Base-by-base conservation (phyloP, 768 basidiomycete genomes). In the Podaxis sp. region DNA sequence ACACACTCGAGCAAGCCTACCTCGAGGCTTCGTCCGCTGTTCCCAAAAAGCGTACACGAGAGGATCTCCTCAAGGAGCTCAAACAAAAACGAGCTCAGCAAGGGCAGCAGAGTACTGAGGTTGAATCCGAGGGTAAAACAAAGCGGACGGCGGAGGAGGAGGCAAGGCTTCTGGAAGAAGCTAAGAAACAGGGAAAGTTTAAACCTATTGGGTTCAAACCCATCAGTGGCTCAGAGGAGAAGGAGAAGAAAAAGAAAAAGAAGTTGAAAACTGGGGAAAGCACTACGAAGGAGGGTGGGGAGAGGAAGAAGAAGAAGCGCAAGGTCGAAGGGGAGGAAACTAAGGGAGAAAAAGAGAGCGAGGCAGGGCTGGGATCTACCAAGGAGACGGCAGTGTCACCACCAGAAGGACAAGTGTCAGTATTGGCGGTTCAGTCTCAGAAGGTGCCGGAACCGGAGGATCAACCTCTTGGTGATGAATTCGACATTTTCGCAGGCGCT, bases 401-500 rank as follows among this genome's bases (percentile, higher is more conserved):
- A 3, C 21, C 13, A 6, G n/a, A 13, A 42, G 40, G 14, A 13
- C 40, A 42, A 9, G 32, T 7, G 32, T 32, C 32, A 9, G 32
- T 32, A 5, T 9, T 32, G 32, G 32, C 7, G 32, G 32, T 9
- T 32, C 32, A 32, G 32, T 9, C 40, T 42, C 40, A 42, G n/a
- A 48, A 14, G 9, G 6, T 27, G 48, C 63, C 73, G 0, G 74
- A 79, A 55, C 71, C 74, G 3, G 76, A 77, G 60, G 32, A 32
- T 32, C 32, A 32, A 32, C 72, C 76, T 5, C 63, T 77, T 5
- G 70, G 74, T n/a, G 85, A 85, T 18, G 85, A 92, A 55, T 82
- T 92, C 44, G 90, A 96, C 68, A 95, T 97, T 46, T 97, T 97
- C 70, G 90, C 85, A 1, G 94, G 77, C 56, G 91, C 85, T 4